A percentile compares a stretch with the other conserved stretches of the same genome.
Conservation (phyloP, 192 early-diverging fungal genomes). For the Coemansia sp. region DNA sequence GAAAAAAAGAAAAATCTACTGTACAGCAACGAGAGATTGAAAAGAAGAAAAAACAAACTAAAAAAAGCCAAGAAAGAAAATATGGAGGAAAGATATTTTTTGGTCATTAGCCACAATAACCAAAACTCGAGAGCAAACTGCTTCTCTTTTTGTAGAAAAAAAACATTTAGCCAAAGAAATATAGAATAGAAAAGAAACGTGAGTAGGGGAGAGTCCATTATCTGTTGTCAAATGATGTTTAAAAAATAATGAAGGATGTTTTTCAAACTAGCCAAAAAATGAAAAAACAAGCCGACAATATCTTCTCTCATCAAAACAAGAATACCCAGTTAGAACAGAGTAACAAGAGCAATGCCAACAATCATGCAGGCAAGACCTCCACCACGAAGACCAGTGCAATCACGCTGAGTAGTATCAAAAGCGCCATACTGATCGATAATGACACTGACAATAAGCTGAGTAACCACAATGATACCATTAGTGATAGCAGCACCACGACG, state of each 20-base stretch:
- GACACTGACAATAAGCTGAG: conserved; percentile 53
- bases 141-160: not conserved
- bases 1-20: conserved; percentile 8
- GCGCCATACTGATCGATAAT: conserved; percentile 48
- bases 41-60: conserved; percentile 5
- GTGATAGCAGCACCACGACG: conserved; percentile 54
- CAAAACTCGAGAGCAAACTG: not conserved
- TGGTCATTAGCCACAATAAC: conserved; percentile 19
- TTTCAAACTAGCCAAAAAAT: not conserved
- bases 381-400: conserved; percentile 41
- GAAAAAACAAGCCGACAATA: not conserved
- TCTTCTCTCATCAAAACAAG: not conserved
- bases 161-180: not conserved
- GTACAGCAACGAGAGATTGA: conserved; percentile 11
- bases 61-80: conserved; percentile 9
- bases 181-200: not conserved
- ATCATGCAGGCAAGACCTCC: conserved; percentile 54
- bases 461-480: conserved; percentile 51
- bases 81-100: not conserved
- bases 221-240: not conserved
- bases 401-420: conserved; percentile 35
- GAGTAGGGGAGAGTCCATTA: not conserved
- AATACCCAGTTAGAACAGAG: conserved; percentile 29
- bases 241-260: not conserved
- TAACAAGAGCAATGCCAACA: conserved; percentile 53